Conservation (phyloP, 1,284 basidiomycete species). For the Rhizoctonia solani region DNA sequence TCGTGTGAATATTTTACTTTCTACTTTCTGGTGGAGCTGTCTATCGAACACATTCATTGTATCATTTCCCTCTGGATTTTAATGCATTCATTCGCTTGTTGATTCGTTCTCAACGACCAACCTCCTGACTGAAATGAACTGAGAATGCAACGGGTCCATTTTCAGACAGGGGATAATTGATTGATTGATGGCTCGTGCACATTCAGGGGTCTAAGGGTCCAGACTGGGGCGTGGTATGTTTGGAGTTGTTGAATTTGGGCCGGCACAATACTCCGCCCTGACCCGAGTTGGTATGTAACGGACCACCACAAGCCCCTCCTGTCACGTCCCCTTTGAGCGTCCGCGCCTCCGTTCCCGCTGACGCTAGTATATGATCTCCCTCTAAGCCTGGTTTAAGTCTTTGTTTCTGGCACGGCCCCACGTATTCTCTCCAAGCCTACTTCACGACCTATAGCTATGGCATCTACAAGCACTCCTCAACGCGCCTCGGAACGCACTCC, state of each 20-base stretch:
- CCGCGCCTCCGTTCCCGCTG: conserved; percentile 4
- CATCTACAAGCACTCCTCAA: background rate
- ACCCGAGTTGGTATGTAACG: conserved; percentile 23
- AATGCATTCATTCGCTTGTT: conserved; percentile 18
- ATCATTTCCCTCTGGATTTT: conserved; percentile 6
- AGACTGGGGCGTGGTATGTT: background rate
- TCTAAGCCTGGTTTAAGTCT: conserved; percentile 27
- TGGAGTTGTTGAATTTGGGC: background rate
- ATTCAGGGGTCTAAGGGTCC: background rate
- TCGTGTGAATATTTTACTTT: conserved; percentile 8
- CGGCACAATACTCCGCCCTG: too few species aligned
- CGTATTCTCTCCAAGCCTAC: conserved; percentile 11
- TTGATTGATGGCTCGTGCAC: background rate
- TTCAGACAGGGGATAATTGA: conserved; percentile 29
- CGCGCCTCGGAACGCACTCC: conserved; percentile 12
- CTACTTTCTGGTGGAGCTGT: too few species aligned
- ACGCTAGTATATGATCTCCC: conserved; percentile 30
- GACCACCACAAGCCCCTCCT: conserved; percentile 27
- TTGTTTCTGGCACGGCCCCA: background rate
- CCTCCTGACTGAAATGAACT: background rate
- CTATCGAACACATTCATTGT: conserved; percentile 15
- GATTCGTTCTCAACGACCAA: background rate
- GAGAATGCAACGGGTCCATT: background rate
- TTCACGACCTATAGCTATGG: conserved; percentile 30
- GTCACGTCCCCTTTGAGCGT: conserved; percentile 27